These are phyloP conservation scores for Solanum rostratum DNA, from an alignment of 257 asterid genomes.

Conservation along the genomic window DNA sequence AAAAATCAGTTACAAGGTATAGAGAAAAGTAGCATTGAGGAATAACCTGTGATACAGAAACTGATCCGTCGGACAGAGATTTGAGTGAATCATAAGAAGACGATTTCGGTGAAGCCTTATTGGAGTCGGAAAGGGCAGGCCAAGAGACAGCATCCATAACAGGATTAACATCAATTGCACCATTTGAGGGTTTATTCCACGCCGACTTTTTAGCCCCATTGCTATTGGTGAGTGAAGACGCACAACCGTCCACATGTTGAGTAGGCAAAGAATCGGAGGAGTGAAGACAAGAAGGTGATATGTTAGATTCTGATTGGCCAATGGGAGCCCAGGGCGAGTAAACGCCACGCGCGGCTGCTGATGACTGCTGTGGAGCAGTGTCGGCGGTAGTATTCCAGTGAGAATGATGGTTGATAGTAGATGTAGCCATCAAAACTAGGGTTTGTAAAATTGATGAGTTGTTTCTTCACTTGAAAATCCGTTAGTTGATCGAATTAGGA, in stretches of 20 bases:
- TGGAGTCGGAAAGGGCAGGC: conserved; percentile 76
- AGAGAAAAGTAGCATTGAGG: not conserved
- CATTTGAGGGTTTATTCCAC: conserved; percentile 50
- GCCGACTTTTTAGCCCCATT: conserved; percentile 36
- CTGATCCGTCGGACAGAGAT: conserved; percentile 22
- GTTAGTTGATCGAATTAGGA: not conserved
- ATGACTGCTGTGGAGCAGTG: not conserved
- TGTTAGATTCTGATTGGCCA: not conserved
- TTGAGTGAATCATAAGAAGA: conserved; percentile 31
- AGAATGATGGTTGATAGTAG: not conserved
- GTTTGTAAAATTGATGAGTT: not conserved
- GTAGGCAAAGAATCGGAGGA: not conserved
- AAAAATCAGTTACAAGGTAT: not conserved
- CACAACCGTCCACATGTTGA: not conserved
- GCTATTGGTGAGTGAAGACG: not conserved
- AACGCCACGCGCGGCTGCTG: not conserved
- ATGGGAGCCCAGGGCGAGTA: not conserved
- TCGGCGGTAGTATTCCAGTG: not conserved
- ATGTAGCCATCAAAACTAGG: not conserved
- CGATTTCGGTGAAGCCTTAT: conserved; percentile 54
- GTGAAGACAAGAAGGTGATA: not conserved
- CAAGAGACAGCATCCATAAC: conserved; percentile 76
- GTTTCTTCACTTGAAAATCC: not conserved
- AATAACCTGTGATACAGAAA: conserved; percentile 39
- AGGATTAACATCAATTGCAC: conserved; percentile 27